These are phyloP conservation scores for Thymus mandschuricus DNA, from an alignment of 257 asterid species.

Conservation along the genomic window DNA sequence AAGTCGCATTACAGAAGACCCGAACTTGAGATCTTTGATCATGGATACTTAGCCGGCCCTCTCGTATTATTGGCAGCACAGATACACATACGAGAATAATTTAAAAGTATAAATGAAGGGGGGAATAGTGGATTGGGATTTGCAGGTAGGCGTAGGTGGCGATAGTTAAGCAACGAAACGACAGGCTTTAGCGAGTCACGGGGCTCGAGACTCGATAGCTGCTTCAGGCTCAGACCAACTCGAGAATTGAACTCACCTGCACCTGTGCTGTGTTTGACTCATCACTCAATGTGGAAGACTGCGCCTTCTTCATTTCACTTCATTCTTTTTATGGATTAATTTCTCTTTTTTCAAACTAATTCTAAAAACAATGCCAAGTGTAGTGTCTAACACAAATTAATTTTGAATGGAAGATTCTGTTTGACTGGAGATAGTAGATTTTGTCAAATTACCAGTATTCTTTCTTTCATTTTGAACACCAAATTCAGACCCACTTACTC, in stretches of 20 bases:
- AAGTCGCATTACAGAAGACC: too few relatives aligned
- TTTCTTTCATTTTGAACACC: too few relatives aligned
- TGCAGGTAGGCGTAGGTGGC: neutral
- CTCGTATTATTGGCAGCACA: too few relatives aligned
- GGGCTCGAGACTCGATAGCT: conserved; percentile 44
- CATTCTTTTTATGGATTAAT: neutral
- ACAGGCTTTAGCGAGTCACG: conserved; percentile 29
- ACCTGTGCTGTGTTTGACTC: neutral
- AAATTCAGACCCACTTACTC: neutral
- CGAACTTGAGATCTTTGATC: too few relatives aligned
- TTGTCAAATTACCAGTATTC: neutral
- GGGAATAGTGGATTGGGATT: too few relatives aligned
- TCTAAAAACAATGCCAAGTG: too few relatives aligned
- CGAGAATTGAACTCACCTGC: neutral
- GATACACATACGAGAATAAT: too few relatives aligned
- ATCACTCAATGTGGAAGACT: conserved; percentile 19
- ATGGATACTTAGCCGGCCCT: too few relatives aligned
- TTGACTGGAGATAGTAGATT: neutral
- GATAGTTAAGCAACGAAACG: neutral
- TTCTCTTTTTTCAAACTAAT: too few relatives aligned
- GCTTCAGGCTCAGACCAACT: neutral
- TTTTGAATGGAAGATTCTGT: neutral
- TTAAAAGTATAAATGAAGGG: too few relatives aligned
- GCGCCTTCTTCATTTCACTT: conserved; percentile 20
- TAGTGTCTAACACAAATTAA: too few relatives aligned